Conservation (phyloP, 345 rosid genomes). For the Brassica incana region DNA sequence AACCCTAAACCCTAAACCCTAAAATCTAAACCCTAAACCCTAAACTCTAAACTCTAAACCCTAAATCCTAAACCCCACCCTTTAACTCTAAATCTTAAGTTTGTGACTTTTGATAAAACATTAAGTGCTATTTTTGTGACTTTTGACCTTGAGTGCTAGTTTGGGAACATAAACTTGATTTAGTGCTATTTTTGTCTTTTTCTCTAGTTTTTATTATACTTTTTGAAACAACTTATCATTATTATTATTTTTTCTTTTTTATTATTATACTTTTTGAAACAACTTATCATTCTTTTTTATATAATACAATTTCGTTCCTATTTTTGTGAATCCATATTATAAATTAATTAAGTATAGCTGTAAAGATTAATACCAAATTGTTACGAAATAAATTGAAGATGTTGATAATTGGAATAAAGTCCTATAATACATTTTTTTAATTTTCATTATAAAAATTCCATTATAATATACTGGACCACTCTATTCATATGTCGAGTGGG, state of each 20-base stretch:
- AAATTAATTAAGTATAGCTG: background rate
- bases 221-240: background rate
- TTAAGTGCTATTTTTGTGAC: too few species aligned
- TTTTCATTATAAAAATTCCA: background rate
- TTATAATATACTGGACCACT: conserved; percentile 34
- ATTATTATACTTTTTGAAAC: too few species aligned
- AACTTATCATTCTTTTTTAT: background rate
- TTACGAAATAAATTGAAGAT: background rate
- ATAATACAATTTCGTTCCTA: background rate
- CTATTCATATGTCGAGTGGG: conserved; percentile 28
- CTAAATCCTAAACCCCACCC: too few species aligned
- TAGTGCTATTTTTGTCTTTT: too few species aligned
- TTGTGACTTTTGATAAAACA: too few species aligned
- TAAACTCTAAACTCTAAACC: too few species aligned
- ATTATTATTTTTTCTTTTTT: background rate
- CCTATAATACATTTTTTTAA: conserved; percentile 5
- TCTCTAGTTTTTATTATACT: too few species aligned
- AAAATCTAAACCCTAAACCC: too few species aligned
- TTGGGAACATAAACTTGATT: too few species aligned
- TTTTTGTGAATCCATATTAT: background rate
- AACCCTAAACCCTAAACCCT: too few species aligned
- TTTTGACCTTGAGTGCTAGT: too few species aligned
- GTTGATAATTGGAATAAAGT: conserved; percentile 28
- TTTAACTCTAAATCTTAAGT: too few species aligned
- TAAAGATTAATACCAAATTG: conserved; percentile 10